Evolutionary conservation across 2,329 filamentous ascomycete genomes (phyloP).

Genomic region (Trichoderma hamatum): DNA sequence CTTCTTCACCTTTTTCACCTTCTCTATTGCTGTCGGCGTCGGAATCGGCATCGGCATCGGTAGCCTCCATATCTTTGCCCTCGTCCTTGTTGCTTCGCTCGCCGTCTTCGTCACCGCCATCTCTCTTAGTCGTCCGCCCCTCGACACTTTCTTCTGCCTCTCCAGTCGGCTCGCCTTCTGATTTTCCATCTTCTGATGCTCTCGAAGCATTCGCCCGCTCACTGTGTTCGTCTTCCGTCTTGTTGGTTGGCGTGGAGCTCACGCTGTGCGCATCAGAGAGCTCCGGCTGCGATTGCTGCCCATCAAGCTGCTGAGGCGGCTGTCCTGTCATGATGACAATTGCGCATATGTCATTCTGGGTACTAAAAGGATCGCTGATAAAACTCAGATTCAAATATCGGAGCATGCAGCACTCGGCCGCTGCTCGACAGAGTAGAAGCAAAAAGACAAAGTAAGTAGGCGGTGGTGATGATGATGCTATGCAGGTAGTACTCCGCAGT

Average conservation of each 20-base stretch:
- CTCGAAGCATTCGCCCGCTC: not conserved
- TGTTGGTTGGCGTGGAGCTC: slow-evolving; percentile 1
- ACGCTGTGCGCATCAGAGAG: slow-evolving; percentile 14
- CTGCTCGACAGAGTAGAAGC: slow-evolving; percentile 10
- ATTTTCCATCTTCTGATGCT: slow-evolving; percentile 28
- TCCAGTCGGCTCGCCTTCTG: slow-evolving; percentile 21
- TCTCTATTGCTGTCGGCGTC: slow-evolving; percentile 37
- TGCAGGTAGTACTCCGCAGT: slow-evolving; percentile 19
- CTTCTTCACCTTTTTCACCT: slow-evolving; percentile 46
- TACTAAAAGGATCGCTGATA: slow-evolving; percentile 27
- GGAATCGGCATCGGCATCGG: slow-evolving; percentile 8
- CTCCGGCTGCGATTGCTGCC: slow-evolving; percentile 12
- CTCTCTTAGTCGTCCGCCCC: not conserved
- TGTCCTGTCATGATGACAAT: slow-evolving; percentile 47
- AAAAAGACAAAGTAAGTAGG: not conserved
- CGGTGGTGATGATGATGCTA: slow-evolving; percentile 9
- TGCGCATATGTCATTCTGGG: slow-evolving; percentile 38
- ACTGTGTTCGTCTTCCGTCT: not conserved
- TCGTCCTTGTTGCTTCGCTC: not conserved
- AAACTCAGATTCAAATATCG: slow-evolving; percentile 14
- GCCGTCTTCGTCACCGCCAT: slow-evolving; percentile 18
- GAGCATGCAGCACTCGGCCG: slow-evolving; percentile 22
- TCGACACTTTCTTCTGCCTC: not conserved
- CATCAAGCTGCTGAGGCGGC: slow-evolving; percentile 42
- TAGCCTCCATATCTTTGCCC: slow-evolving; percentile 30